These are phyloP conservation scores for Williopsis jadinii DNA, from an alignment of 1,139 yeast genomes.

Conservation along the genomic window DNA sequence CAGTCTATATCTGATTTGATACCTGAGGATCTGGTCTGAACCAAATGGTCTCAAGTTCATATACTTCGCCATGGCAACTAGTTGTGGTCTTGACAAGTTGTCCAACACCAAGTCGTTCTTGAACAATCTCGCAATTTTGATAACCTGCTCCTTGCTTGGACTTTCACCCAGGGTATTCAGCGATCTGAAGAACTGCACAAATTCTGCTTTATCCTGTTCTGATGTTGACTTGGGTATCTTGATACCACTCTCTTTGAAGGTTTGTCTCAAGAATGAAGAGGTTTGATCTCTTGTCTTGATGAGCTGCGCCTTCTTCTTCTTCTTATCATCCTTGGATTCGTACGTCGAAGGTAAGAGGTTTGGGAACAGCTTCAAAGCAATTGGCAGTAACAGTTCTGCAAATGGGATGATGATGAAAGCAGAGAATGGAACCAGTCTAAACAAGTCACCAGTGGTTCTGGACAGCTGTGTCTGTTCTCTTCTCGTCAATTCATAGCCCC, in stretches of 20 bases:
- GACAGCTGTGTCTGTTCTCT: constrained; percentile 86
- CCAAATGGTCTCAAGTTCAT: constrained; percentile 93
- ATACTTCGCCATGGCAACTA: constrained; percentile 90
- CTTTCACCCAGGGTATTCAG: constrained; percentile 46
- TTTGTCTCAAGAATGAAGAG: constrained; percentile 69
- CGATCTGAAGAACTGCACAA: constrained; percentile 71
- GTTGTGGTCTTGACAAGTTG: constrained; percentile 85
- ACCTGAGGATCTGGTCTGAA: constrained; percentile 84
- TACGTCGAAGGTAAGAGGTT: constrained; percentile 91
- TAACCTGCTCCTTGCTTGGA: constrained; percentile 69
- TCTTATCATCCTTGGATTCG: constrained; percentile 69
- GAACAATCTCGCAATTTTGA: constrained; percentile 79
- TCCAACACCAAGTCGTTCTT: constrained; percentile 92
- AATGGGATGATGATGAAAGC: constrained; percentile 88
- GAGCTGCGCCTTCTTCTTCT: constrained; percentile 59
- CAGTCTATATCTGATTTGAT: constrained; percentile 87
- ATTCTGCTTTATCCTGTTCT: constrained; percentile 68
- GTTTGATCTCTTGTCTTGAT: constrained; percentile 75
- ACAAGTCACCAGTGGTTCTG: constrained; percentile 80
- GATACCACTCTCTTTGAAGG: constrained; percentile 65
- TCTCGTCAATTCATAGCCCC: constrained; percentile 91
- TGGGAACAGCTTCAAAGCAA: constrained; percentile 89
- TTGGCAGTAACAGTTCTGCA: constrained; percentile 85
- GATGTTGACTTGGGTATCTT: constrained; percentile 56
- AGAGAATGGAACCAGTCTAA: constrained; percentile 86